phyloP scores from a whole-genome alignment of 257 asterid genomes.

The Solanum bulbocastanum region DNA sequence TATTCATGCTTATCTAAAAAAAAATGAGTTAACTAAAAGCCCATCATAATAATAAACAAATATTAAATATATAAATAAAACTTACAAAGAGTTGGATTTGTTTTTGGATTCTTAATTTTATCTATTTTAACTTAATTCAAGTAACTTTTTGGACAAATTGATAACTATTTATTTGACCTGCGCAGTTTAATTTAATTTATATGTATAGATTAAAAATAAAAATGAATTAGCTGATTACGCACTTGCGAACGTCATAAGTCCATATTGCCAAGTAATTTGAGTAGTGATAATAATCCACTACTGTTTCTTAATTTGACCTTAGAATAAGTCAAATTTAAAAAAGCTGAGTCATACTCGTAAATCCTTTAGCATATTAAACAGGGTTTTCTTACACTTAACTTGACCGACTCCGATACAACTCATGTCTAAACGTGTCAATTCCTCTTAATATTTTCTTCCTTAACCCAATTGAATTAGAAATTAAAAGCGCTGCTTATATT shows the following conservation, averaged over 20 bases:
- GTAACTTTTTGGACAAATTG: too few species aligned
- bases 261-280: not conserved
- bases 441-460: not conserved
- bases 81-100: not conserved
- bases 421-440: not conserved
- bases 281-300: not conserved
- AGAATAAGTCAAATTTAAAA: not conserved
- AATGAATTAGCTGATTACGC: not conserved
- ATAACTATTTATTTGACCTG: too few species aligned
- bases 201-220: too few species aligned
- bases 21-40: too few species aligned
- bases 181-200: too few species aligned
- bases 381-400: not conserved
- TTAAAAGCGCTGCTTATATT: not conserved
- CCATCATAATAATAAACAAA: too few species aligned
- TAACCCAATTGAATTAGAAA: not conserved
- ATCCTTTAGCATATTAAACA: not conserved
- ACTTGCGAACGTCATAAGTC: not conserved
- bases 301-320: not conserved
- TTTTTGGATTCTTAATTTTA: too few species aligned
- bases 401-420: constrained; percentile 9
- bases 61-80: too few species aligned
- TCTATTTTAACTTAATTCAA: too few species aligned
- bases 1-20: not conserved
- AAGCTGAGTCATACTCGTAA: not conserved